These are phyloP conservation scores for Herpetomonas tarakana DNA, from an alignment of 208 protist genomes.

Conservation along the genomic window DNA sequence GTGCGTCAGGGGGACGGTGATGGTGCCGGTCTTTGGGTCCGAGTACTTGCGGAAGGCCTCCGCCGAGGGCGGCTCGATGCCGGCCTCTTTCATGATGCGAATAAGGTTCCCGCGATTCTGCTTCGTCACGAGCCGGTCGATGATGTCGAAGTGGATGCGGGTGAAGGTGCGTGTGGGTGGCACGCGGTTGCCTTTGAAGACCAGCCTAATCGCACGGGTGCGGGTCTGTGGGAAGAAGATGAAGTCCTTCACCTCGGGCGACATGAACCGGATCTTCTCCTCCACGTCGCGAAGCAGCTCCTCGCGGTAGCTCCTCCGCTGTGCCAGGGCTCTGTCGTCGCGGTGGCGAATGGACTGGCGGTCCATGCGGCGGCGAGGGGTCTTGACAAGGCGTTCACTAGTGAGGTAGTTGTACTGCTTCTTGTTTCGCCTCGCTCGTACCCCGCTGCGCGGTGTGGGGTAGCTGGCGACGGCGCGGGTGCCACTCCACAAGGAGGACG, in stretches of 20 bases:
- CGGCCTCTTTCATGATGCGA: conserved; percentile 34
- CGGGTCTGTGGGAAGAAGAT: conserved; percentile 60
- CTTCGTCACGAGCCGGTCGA: conserved; percentile 38
- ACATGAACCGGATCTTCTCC: conserved; percentile 64
- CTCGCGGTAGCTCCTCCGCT: conserved; percentile 37
- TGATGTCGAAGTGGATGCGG: conserved; percentile 21
- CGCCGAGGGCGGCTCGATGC: conserved; percentile 25
- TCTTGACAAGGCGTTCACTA: conserved; percentile 35
- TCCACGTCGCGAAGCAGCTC: conserved; percentile 42
- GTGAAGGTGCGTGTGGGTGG: conserved; percentile 13
- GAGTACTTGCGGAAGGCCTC: conserved; percentile 51
- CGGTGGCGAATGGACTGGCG: conserved; percentile 23
- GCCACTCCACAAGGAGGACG: background rate
- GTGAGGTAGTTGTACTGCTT: conserved; percentile 88
- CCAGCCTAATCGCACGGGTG: background rate
- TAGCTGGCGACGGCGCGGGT: conserved; percentile 36
- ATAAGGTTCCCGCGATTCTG: conserved; percentile 45
- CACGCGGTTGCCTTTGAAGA: conserved; percentile 42
- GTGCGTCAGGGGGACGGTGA: conserved; percentile 60
- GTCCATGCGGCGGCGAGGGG: conserved; percentile 10
- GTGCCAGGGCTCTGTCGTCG: conserved; percentile 39
- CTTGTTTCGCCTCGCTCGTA: conserved; percentile 4
- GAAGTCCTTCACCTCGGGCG: conserved; percentile 42
- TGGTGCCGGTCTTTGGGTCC: conserved; percentile 50
- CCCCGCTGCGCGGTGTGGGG: conserved; percentile 24